phyloP scores from a whole-genome alignment of 352 stramenopile genomes.

The Globisporangium viniferum region DNA sequence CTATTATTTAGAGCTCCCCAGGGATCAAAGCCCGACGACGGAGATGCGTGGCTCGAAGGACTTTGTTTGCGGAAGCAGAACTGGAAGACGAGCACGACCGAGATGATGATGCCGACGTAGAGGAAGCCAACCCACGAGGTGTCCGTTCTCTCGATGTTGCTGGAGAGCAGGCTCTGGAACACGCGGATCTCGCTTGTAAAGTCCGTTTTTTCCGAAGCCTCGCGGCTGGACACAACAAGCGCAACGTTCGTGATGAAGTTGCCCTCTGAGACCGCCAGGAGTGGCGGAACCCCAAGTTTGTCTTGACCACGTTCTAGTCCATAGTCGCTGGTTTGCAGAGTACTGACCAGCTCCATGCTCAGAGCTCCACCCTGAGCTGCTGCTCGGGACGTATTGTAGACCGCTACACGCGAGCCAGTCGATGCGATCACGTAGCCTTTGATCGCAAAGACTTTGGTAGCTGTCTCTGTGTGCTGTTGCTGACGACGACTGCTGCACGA shows the following conservation, averaged over 20 bases:
- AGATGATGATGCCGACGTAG: constrained; percentile 21
- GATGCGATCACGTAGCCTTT: constrained; percentile 18
- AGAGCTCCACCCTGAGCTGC: background rate
- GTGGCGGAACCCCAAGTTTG: background rate
- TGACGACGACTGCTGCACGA: background rate
- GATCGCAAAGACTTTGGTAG: constrained; percentile 2
- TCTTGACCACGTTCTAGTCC: too few relatives aligned
- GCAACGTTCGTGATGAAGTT: constrained; percentile 21
- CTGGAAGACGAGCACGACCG: constrained; percentile 27
- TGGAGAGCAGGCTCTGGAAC: constrained; percentile 35
- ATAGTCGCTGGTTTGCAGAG: background rate
- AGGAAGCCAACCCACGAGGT: constrained; percentile 25
- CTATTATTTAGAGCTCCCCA: constrained; percentile 4
- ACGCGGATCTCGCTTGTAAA: constrained; percentile 11
- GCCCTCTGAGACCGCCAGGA: constrained; percentile 32
- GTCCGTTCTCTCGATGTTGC: constrained; percentile 14
- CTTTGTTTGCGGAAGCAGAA: constrained; percentile 24
- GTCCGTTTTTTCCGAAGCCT: background rate
- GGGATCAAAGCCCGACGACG: background rate
- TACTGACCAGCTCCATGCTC: background rate
- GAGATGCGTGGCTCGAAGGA: background rate
- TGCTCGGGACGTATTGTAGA: constrained; percentile 14
- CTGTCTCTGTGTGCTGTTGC: background rate
- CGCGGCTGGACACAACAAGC: background rate
- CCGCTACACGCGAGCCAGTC: background rate